These are phyloP conservation scores for Pseudogymnoascus sp. DNA, from an alignment of 2,329 filamentous ascomycete species.

Conservation along the genomic window DNA sequence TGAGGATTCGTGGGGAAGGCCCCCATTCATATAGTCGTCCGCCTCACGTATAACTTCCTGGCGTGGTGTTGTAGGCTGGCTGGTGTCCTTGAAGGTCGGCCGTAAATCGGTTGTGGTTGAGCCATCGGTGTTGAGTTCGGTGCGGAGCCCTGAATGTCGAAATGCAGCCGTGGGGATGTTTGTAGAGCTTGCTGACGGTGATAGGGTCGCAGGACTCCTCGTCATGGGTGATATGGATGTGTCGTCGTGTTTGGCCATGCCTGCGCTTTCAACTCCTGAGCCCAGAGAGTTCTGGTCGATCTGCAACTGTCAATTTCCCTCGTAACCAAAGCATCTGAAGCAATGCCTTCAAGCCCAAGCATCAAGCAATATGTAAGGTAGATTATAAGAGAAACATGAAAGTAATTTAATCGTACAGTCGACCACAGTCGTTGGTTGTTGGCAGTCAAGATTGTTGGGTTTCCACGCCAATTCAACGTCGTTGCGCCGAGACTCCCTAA, in stretches of 20 bases:
- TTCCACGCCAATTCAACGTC: not conserved
- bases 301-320: conserved; percentile 4
- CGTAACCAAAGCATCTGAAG: conserved; percentile 7
- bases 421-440: conserved; percentile 1
- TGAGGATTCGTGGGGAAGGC: conserved; percentile 21
- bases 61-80: conserved; percentile 12
- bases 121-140: conserved; percentile 21
- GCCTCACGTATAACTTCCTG: conserved; percentile 19
- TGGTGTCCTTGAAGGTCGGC: conserved; percentile 13
- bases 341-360: conserved; percentile 4
- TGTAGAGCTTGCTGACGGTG: conserved; percentile 20
- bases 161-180: conserved; percentile 22
- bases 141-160: conserved; percentile 23
- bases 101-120: conserved; percentile 11
- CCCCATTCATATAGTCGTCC: conserved; percentile 28
- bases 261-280: conserved; percentile 7
- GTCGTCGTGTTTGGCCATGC: conserved; percentile 8
- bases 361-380: not conserved
- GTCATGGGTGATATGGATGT: conserved; percentile 29
- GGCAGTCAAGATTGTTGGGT: not conserved
- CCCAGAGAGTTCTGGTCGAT: not conserved
- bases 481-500: conserved; percentile 5
- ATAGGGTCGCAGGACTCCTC: conserved; percentile 24
- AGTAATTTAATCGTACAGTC: conserved; percentile 6
- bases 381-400: conserved; percentile 6